Conservation (phyloP, 768 basidiomycete genomes). For the Leccinellum luteum region DNA sequence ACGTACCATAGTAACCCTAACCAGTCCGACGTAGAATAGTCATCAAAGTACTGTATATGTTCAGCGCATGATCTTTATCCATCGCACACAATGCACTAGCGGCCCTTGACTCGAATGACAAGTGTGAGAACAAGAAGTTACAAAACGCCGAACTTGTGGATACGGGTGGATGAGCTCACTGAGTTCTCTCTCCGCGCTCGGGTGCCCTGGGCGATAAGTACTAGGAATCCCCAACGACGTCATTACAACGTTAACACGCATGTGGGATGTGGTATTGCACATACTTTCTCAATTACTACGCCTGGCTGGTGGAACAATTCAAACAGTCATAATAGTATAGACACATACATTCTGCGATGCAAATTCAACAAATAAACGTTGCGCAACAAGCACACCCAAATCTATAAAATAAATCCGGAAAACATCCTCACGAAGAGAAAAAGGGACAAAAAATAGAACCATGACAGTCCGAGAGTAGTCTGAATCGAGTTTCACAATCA, state of each 20-base stretch:
- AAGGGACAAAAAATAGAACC: not conserved
- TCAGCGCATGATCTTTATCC: no score
- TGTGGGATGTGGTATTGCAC: not conserved
- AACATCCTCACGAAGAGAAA: slow-evolving; percentile 21
- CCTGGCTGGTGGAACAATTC: not conserved
- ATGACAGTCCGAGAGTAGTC: slow-evolving; percentile 32
- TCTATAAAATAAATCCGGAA: not conserved
- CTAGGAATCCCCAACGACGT: not conserved
- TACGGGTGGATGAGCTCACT: not conserved
- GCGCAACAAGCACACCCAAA: no score
- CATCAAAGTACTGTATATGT: no score
- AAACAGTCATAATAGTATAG: not conserved
- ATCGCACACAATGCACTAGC: no score
- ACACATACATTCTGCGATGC: no score
- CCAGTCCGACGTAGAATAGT: no score
- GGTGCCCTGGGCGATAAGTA: not conserved
- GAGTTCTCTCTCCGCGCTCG: no score
- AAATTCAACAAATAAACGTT: no score
- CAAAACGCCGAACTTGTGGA: not conserved
- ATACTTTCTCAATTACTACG: no score
- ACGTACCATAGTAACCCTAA: not conserved
- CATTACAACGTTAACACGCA: not conserved
- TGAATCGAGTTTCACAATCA: slow-evolving; percentile 32
- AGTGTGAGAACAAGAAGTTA: not conserved
- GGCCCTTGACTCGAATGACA: not conserved